Evolutionary conservation across 495 filamentous ascomycete genomes (phyloP), one percentile per base, ranked within the genome.

Genomic region (Cetradonia linearis): DNA sequence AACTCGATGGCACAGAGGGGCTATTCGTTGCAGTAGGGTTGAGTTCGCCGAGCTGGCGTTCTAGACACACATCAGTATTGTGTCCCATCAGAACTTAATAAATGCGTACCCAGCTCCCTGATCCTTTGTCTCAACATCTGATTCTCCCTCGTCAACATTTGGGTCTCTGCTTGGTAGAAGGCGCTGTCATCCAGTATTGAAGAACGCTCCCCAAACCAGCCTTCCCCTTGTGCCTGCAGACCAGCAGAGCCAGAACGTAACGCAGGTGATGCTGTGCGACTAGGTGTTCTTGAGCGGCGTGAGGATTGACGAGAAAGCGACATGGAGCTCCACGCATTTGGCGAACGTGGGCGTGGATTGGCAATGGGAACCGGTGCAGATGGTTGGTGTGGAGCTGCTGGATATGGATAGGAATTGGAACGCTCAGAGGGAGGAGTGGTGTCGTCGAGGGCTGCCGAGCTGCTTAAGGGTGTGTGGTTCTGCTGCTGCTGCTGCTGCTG

Each of bases 161-260:
- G 83, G 3, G 89, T 91, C 72, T 98, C 93, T 3, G 91, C 89
- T 70, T 96, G 90, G 63, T 95, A 95, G 70, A 89, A 95, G 18
- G 87, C 83, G 62, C 81, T 83, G 68, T 96, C 91, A 68, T 94
- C 89, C 28, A 87, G 77, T 59, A 81, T 78, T 11, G 74, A 66
- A 33, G 75, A 71, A 40, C 76, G 73, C 30, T 65, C 56, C 44
- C 62, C 64, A 11, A 68, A 60, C 65, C 61, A 71, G 13, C 72
- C 72, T 34, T 69, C 64, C 56, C 70, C 61, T 48, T 64, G 54
- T 54, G 49, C 46, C n/a, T 62, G 63, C 47, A 66, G 27, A 34
- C 60, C 61, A 40, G 63, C 65, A 5, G 72, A 70, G 48, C 64
- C 57, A 14, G 70, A 68, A 27, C 67, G 64, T 20, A 73, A 49